phyloP scores from a whole-genome alignment of 129 eudicot species.

The Daucus carota region DH1_v3.0 NC_030381.2:2700001-2700500 shows the following conservation, averaged over 20 bases:
- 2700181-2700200: conserved; percentile 13
- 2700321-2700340: conserved; percentile 35
- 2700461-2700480: conserved; percentile 33
- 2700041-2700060: too few species aligned
- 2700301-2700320: neutral
- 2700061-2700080: too few species aligned
- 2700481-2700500: conserved; percentile 31
- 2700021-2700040: too few species aligned
- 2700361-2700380: conserved; percentile 16
- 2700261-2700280: conserved; percentile 22
- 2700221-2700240: conserved; percentile 1
- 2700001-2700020: too few species aligned
- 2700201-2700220: neutral
- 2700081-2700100: neutral
- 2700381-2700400: conserved; percentile 35
- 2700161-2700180: neutral
- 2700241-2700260: neutral
- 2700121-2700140: too few species aligned
- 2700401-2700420: conserved; percentile 43
- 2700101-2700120: too few species aligned
- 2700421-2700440: conserved; percentile 35
- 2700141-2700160: neutral
- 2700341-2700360: conserved; percentile 27
- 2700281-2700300: conserved; percentile 45
- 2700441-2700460: conserved; percentile 47